Conservation (phyloP, 805 yeast species). For the Phaffomyces thermotolerans region DNA sequence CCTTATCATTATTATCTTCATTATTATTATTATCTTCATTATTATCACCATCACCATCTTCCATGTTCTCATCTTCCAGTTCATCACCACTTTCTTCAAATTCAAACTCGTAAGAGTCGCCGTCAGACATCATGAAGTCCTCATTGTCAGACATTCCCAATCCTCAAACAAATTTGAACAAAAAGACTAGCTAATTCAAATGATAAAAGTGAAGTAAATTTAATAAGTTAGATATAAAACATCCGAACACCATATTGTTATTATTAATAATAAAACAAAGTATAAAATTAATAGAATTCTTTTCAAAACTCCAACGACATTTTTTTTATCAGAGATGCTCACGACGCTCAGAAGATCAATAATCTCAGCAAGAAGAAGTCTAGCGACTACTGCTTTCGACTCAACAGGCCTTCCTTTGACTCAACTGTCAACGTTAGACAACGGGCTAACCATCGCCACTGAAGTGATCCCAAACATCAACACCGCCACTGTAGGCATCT, state of each 20-base stretch:
- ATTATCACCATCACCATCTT: slow-evolving; percentile 10
- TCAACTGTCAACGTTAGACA: slow-evolving; percentile 67
- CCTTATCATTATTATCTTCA: slow-evolving; percentile 21
- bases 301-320: background rate
- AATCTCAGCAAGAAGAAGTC: background rate
- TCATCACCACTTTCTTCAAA: slow-evolving; percentile 19
- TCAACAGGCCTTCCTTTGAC: slow-evolving; percentile 34
- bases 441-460: slow-evolving; percentile 92
- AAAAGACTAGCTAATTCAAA: too few species aligned
- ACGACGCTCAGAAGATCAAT: background rate
- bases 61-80: slow-evolving; percentile 4
- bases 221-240: background rate
- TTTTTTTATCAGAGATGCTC: too few species aligned
- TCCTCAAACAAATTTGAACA: too few species aligned
- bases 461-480: slow-evolving; percentile 80
- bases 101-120: slow-evolving; percentile 24
- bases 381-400: background rate
- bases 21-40: slow-evolving; percentile 1
- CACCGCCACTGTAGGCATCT: slow-evolving; percentile 96
- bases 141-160: slow-evolving; percentile 24
- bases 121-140: slow-evolving; percentile 26
- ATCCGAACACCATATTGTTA: background rate
- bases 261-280: too few species aligned
- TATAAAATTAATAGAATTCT: background rate
- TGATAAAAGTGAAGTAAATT: background rate